These are phyloP conservation scores for Coemansia sp. DNA, from an alignment of 371 early-diverging fungal species.

Conservation along the genomic window DNA sequence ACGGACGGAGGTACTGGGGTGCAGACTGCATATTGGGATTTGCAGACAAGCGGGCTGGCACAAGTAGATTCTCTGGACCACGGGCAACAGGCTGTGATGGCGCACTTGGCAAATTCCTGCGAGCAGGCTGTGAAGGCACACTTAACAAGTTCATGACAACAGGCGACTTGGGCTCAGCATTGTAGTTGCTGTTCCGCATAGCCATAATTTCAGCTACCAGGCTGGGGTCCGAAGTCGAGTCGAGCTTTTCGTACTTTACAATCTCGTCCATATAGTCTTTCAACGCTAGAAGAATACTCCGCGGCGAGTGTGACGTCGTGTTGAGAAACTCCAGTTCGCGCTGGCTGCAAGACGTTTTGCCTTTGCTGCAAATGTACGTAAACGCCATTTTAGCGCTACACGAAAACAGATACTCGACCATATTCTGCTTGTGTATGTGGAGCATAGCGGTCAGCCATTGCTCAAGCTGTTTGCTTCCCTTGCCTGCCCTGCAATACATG, in stretches of 20 bases:
- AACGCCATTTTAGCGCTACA: conserved; percentile 18
- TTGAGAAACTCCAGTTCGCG: conserved; percentile 1
- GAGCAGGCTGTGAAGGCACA: too few species aligned
- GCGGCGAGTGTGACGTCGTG: not conserved
- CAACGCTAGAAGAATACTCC: conserved; percentile 1
- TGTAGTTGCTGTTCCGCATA: too few species aligned
- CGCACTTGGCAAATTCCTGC: too few species aligned
- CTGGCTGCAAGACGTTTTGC: too few species aligned
- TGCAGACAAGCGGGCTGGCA: too few species aligned
- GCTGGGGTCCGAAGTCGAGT: not conserved
- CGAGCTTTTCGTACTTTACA: conserved; percentile 7
- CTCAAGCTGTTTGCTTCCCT: conserved; percentile 24
- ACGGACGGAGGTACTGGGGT: too few species aligned
- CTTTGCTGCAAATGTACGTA: conserved; percentile 9
- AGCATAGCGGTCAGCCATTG: conserved; percentile 39
- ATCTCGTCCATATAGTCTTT: conserved; percentile 22
- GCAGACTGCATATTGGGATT: too few species aligned
- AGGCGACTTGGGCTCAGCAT: not conserved
- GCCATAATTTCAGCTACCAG: not conserved
- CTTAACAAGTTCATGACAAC: too few species aligned
- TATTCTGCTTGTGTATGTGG: conserved; percentile 10
- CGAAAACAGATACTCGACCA: conserved; percentile 16
- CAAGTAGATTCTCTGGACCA: too few species aligned
- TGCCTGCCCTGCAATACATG: not conserved
- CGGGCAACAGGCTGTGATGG: too few species aligned